A percentile compares a stretch with the other conserved stretches of the same genome.
phyloP scores from a whole-genome alignment of 1,284 basidiomycete species.

The Sporisorium exsertum region DNA sequence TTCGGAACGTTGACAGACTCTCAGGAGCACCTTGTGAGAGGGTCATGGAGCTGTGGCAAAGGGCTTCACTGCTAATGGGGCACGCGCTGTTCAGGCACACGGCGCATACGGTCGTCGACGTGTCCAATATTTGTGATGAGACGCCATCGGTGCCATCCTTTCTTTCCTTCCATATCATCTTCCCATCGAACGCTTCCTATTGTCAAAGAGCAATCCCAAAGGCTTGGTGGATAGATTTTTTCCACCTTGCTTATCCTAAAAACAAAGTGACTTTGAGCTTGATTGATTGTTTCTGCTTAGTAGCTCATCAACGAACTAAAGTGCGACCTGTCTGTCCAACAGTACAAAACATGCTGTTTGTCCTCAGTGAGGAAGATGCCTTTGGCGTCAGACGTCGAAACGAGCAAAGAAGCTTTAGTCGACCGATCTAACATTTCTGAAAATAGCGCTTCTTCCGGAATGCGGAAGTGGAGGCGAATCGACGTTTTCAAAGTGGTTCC shows the following conservation, averaged over 20 bases:
- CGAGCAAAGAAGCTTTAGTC: too few relatives aligned
- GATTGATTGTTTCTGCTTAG: not conserved
- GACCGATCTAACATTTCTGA: not conserved
- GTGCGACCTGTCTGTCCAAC: not conserved
- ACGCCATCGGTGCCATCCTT: not conserved
- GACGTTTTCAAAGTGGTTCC: not conserved
- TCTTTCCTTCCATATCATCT: not conserved
- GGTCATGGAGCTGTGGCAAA: not conserved
- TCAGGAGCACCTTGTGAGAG: not conserved
- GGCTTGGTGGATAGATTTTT: not conserved
- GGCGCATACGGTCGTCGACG: not conserved
- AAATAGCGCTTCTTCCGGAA: not conserved
- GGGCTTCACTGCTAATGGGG: not conserved
- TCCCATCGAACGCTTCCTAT: not conserved
- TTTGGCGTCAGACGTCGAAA: not conserved
- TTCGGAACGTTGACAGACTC: too few relatives aligned
- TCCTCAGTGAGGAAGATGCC: not conserved
- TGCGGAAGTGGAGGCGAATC: conserved; percentile 2
- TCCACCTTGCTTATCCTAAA: not conserved
- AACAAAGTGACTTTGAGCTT: not conserved
- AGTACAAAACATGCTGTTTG: not conserved
- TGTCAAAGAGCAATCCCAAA: too few relatives aligned
- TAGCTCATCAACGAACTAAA: not conserved
- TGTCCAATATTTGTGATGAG: not conserved
- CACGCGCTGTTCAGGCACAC: too few relatives aligned